Conservation (phyloP, 2,329 filamentous ascomycete genomes). For the Microcyclospora pomicola region DNA sequence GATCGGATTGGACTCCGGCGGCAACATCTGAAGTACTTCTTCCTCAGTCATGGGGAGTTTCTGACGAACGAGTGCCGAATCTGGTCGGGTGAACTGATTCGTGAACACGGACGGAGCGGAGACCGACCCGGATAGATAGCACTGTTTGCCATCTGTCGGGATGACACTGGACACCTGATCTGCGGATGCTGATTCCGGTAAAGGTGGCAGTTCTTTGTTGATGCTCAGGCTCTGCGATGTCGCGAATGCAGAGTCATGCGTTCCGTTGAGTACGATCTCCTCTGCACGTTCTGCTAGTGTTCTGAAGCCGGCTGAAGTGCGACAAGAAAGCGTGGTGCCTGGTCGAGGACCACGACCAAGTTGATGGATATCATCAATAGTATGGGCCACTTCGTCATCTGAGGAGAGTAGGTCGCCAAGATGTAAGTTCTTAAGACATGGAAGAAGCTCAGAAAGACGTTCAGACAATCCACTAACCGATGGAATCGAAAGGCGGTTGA, state of each 20-base stretch:
- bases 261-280: slow-evolving; percentile 24
- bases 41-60: slow-evolving; percentile 19
- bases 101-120: slow-evolving; percentile 19
- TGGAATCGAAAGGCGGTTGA: slow-evolving; percentile 33
- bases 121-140: slow-evolving; percentile 19
- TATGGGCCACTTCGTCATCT: slow-evolving; percentile 23
- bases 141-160: slow-evolving; percentile 13
- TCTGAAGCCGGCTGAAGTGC: slow-evolving; percentile 25
- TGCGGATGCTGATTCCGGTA: slow-evolving; percentile 18
- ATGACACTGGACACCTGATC: slow-evolving; percentile 13
- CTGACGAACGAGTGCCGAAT: slow-evolving; percentile 16
- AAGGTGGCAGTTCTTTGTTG: slow-evolving; percentile 24
- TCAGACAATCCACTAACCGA: slow-evolving; percentile 32
- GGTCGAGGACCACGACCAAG: slow-evolving; percentile 15
- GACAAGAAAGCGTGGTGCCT: slow-evolving; percentile 21
- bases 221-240: slow-evolving; percentile 9
- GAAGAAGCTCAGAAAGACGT: slow-evolving; percentile 32
- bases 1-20: slow-evolving; percentile 21
- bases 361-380: slow-evolving; percentile 23
- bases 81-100: slow-evolving; percentile 12
- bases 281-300: slow-evolving; percentile 25
- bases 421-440: slow-evolving; percentile 27
- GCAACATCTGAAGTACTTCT: slow-evolving; percentile 18
- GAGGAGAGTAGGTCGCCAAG: slow-evolving; percentile 22
- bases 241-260: slow-evolving; percentile 21